A percentile compares a stretch with the other conserved stretches of the same genome.
phyloP scores from a whole-genome alignment of 768 basidiomycete genomes.

The Hericium erinaceus region DNA sequence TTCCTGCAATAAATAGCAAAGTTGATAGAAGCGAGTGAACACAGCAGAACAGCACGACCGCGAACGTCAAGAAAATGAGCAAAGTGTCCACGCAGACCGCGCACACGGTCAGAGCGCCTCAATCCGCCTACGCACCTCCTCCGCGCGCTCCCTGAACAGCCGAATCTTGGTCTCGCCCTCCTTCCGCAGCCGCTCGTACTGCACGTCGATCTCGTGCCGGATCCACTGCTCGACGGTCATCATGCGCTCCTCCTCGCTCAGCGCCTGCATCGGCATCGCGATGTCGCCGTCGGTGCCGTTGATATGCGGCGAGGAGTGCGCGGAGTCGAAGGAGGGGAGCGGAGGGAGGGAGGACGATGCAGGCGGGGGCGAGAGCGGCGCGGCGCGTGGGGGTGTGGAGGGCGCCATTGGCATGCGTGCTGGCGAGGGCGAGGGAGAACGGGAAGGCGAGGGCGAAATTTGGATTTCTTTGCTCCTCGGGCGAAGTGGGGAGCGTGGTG shows the following conservation, averaged over 20 bases:
- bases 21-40: too few relatives aligned
- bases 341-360: conserved; percentile 9
- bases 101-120: conserved; percentile 19
- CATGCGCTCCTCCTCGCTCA: conserved; percentile 57
- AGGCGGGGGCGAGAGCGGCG: conserved; percentile 8
- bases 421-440: background rate
- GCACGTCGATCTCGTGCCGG: conserved; percentile 59
- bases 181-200: conserved; percentile 49
- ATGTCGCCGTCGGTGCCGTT: conserved; percentile 4
- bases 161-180: conserved; percentile 45
- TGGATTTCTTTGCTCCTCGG: background rate
- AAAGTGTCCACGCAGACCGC: background rate
- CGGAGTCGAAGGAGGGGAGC: conserved; percentile 3
- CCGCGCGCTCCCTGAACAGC: conserved; percentile 37
- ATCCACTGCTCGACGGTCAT: conserved; percentile 87
- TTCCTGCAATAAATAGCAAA: background rate
- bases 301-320: conserved; percentile 6
- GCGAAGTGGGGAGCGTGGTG: background rate
- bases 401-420: background rate
- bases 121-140: conserved; percentile 24
- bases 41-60: too few relatives aligned
- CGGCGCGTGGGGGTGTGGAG: background rate
- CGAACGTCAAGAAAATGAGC: background rate
- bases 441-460: background rate
- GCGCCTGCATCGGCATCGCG: conserved; percentile 17